Evolutionary conservation across 352 stramenopile genomes (phyloP).

Genomic region (Aphanomyces stellatus): DNA sequence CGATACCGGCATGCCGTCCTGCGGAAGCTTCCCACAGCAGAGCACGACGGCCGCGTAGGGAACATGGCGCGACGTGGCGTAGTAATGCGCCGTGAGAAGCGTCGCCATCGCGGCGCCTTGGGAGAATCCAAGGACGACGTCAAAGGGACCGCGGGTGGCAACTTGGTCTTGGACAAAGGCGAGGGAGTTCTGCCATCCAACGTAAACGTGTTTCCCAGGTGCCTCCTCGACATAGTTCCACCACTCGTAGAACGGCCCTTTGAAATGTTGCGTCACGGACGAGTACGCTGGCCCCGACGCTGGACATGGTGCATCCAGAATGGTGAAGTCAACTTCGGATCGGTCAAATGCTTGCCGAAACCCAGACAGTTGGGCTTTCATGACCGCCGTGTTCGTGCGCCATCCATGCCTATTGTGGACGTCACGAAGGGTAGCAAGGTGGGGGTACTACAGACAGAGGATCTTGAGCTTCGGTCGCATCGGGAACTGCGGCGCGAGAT

Average conservation of each 20-base stretch:
- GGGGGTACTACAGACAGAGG: background rate
- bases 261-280: slow-evolving; percentile 46
- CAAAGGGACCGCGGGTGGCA: slow-evolving; percentile 39
- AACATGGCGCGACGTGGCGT: too few species aligned
- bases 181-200: slow-evolving; percentile 54
- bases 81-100: slow-evolving; percentile 53
- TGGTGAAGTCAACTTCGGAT: slow-evolving; percentile 48
- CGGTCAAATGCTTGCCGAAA: slow-evolving; percentile 42
- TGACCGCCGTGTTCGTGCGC: slow-evolving; percentile 60
- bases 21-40: background rate
- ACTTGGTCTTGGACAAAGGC: slow-evolving; percentile 42
- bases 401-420: slow-evolving; percentile 35
- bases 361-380: slow-evolving; percentile 45
- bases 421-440: background rate
- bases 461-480: too few species aligned
- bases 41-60: slow-evolving; percentile 9
- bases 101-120: slow-evolving; percentile 50
- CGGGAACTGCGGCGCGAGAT: too few species aligned
- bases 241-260: slow-evolving; percentile 68
- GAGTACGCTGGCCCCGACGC: slow-evolving; percentile 49
- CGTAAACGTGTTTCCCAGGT: slow-evolving; percentile 29
- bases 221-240: slow-evolving; percentile 51
- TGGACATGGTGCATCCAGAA: slow-evolving; percentile 50
- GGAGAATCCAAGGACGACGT: slow-evolving; percentile 67
- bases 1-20: slow-evolving; percentile 10